Conservation (phyloP, 495 filamentous ascomycete species). For the Penicillium coprophilum region DNA sequence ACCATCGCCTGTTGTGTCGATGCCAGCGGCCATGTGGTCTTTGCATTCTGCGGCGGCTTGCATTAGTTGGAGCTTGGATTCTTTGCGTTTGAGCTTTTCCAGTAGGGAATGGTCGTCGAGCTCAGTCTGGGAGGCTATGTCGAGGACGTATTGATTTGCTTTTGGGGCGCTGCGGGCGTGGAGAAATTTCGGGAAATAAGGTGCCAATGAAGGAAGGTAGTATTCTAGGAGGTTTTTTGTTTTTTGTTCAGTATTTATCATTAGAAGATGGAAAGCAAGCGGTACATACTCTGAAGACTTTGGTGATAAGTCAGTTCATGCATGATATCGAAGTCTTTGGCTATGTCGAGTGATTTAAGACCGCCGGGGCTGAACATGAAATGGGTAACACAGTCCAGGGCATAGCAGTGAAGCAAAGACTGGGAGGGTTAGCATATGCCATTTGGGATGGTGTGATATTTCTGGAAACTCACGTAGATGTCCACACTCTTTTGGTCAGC, state of each 20-base stretch:
- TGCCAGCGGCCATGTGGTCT: constrained; percentile 57
- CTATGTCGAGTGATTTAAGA: constrained; percentile 51
- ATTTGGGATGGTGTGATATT: not conserved
- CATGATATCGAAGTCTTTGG: constrained; percentile 59
- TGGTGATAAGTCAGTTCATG: constrained; percentile 63
- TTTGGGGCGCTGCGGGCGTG: constrained; percentile 32
- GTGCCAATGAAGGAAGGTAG: constrained; percentile 28
- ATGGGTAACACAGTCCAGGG: constrained; percentile 64
- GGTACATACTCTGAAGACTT: constrained; percentile 56
- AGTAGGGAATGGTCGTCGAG: constrained; percentile 32
- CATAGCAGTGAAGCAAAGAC: constrained; percentile 57
- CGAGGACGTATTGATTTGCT: constrained; percentile 33
- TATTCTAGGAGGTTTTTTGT: constrained; percentile 32
- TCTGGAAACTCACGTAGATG: constrained; percentile 50
- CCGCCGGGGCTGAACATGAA: constrained; percentile 64
- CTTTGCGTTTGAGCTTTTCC: constrained; percentile 35
- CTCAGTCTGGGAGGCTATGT: constrained; percentile 25
- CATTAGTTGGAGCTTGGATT: constrained; percentile 24
- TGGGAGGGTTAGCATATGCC: constrained; percentile 10
- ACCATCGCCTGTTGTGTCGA: constrained; percentile 66
- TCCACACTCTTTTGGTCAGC: constrained; percentile 48
- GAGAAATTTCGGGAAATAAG: constrained; percentile 30
- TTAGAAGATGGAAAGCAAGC: not conserved
- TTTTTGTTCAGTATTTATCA: constrained; percentile 36
- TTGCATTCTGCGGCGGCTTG: constrained; percentile 49